Evolutionary conservation across 768 basidiomycete species (phyloP).

Genomic region (Galerina sulciceps): DNA sequence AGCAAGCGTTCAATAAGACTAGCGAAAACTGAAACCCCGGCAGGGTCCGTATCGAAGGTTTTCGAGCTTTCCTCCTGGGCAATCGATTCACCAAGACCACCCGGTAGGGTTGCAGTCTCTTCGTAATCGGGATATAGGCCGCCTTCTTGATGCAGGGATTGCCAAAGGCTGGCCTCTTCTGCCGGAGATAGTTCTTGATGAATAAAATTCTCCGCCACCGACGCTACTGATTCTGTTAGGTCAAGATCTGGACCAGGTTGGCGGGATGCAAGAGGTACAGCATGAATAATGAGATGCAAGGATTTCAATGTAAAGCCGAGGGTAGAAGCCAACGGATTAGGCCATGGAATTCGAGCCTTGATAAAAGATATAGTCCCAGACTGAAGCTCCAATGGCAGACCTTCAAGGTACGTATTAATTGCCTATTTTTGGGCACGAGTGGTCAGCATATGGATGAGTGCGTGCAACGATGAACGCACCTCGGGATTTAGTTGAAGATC

Average conservation of each 20-base stretch:
- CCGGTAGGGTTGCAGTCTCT: slow-evolving; percentile 60
- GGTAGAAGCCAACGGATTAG: slow-evolving; percentile 78
- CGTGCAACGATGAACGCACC: slow-evolving; percentile 46
- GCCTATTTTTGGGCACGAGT: slow-evolving; percentile 48
- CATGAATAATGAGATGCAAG: slow-evolving; percentile 68
- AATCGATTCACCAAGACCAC: slow-evolving; percentile 65
- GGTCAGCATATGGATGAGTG: slow-evolving; percentile 10
- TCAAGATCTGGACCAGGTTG: slow-evolving; percentile 34
- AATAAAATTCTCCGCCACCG: slow-evolving; percentile 86
- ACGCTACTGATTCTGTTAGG: slow-evolving; percentile 78
- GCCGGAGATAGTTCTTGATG: slow-evolving; percentile 76
- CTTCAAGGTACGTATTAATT: slow-evolving; percentile 72
- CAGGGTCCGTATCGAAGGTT: slow-evolving; percentile 59
- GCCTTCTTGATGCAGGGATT: slow-evolving; percentile 62
- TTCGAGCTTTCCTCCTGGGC: slow-evolving; percentile 43
- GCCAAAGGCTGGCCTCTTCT: slow-evolving; percentile 73
- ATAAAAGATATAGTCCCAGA: slow-evolving; percentile 77
- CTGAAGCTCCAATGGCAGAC: slow-evolving; percentile 68
- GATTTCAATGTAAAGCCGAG: slow-evolving; percentile 73
- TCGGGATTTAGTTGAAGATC: slow-evolving; percentile 79
- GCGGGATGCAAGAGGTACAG: slow-evolving; percentile 33
- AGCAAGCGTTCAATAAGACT: slow-evolving; percentile 79
- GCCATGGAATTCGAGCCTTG: slow-evolving; percentile 82
- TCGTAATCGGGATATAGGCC: slow-evolving; percentile 25
- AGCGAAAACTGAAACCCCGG: slow-evolving; percentile 82